phyloP scores from a whole-genome alignment of 2,329 filamentous ascomycete genomes.

The Uncinocarpus reesii region DNA sequence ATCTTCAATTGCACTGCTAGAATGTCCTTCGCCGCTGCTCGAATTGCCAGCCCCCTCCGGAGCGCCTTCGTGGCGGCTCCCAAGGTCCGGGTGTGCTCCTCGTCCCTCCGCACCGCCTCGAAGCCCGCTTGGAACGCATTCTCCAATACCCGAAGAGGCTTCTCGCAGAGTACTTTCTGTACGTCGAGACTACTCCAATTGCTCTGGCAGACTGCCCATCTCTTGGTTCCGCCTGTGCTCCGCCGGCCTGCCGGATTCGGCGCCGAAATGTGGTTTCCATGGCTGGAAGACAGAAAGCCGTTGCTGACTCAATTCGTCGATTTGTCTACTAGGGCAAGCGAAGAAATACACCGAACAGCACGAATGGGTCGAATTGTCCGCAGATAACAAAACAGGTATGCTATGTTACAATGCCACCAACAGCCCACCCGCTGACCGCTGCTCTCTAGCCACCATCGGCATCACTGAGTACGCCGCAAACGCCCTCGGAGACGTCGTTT shows the following conservation, averaged over 20 bases:
- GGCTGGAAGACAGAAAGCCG: background rate
- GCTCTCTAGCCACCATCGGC: constrained; percentile 52
- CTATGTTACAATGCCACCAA: constrained; percentile 2
- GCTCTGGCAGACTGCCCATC: too few relatives aligned
- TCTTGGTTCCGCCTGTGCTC: background rate
- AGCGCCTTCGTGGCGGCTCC: constrained; percentile 12
- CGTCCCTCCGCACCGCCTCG: constrained; percentile 13
- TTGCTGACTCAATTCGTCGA: constrained; percentile 4
- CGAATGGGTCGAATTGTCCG: constrained; percentile 89
- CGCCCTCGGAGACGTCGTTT: constrained; percentile 91
- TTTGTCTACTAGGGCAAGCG: constrained; percentile 28
- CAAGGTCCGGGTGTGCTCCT: constrained; percentile 13
- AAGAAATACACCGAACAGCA: constrained; percentile 95
- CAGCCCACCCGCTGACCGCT: constrained; percentile 10
- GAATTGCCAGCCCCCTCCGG: constrained; percentile 15
- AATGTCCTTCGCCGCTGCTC: constrained; percentile 32
- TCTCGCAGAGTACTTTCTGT: constrained; percentile 36
- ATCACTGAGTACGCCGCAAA: constrained; percentile 88
- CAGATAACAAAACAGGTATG: constrained; percentile 67
- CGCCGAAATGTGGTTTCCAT: too few relatives aligned
- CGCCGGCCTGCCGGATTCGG: too few relatives aligned
- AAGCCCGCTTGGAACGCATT: constrained; percentile 9
- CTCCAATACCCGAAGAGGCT: constrained; percentile 24
- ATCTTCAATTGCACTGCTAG: background rate
- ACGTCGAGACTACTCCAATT: too few relatives aligned